A percentile compares a stretch with the other conserved stretches of the same genome.
These are phyloP conservation scores for Mycoemilia scoparia DNA, from an alignment of 192 early-diverging fungal species.

Conservation along the genomic window DNA sequence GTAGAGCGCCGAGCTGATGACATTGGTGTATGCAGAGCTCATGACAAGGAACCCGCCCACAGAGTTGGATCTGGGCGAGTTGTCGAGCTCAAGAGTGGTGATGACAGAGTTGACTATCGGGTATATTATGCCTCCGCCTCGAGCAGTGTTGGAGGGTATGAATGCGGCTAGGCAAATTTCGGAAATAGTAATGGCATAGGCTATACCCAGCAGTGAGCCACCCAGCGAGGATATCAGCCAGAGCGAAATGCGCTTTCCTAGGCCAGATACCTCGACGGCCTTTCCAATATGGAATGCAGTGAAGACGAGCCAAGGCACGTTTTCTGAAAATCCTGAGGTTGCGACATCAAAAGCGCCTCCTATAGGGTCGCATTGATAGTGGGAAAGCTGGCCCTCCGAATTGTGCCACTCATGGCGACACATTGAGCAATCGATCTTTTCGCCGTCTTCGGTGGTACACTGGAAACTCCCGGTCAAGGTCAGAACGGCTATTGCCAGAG, in stretches of 20 bases:
- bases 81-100: conserved; percentile 26
- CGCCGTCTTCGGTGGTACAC: conserved; percentile 33
- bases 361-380: conserved; percentile 36
- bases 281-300: conserved; percentile 56
- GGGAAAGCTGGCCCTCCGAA: conserved; percentile 12
- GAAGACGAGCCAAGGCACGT: conserved; percentile 50
- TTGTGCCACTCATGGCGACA: conserved; percentile 21
- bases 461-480: conserved; percentile 39
- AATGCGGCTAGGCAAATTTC: conserved; percentile 48
- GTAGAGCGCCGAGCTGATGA: conserved; percentile 52
- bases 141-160: conserved; percentile 53
- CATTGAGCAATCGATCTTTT: conserved; percentile 29
- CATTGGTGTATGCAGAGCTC: conserved; percentile 45
- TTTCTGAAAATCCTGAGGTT: conserved; percentile 41
- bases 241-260: conserved; percentile 46
- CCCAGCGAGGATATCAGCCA: conserved; percentile 33
- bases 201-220: conserved; percentile 30
- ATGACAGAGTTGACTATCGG: conserved; percentile 54
- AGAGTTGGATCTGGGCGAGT: conserved; percentile 8
- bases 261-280: conserved; percentile 37
- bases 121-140: conserved; percentile 59
- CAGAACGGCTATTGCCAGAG: conserved; percentile 32
- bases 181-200: conserved; percentile 31
- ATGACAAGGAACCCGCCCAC: conserved; percentile 41
- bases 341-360: conserved; percentile 41